Evolutionary conservation across 306 rosid genomes (phyloP).

Genomic region (Alnus glutinosa): DNA sequence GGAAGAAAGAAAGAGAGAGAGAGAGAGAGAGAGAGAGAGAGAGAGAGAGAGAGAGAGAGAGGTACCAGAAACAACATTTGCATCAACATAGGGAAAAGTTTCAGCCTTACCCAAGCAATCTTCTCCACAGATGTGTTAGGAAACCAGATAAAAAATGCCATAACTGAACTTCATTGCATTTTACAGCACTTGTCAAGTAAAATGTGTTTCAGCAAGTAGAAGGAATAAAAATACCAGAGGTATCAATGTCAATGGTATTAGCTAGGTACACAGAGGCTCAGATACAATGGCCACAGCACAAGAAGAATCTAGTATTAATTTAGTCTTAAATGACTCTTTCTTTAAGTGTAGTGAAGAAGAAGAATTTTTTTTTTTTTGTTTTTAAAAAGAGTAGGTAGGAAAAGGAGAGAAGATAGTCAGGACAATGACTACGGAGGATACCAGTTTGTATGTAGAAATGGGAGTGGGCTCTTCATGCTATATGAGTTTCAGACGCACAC

Average conservation of each 20-base stretch:
- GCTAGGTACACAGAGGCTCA: not conserved
- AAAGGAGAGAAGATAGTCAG: not conserved
- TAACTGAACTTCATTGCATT: not conserved
- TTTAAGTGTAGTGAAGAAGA: not conserved
- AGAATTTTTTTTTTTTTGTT: not conserved
- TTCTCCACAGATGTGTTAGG: not conserved
- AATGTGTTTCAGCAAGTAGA: not conserved
- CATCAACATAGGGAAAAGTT: not conserved
- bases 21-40: conserved; percentile 16
- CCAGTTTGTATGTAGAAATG: no score
- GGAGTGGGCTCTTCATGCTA: not conserved
- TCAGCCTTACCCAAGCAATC: not conserved
- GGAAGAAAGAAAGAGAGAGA: conserved; percentile 33
- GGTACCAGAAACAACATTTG: not conserved
- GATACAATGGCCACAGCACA: not conserved
- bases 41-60: conserved; percentile 15
- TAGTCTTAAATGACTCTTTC: not conserved
- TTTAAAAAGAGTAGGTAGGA: no score
- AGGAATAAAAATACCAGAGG: not conserved
- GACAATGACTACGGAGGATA: no score
- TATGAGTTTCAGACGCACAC: not conserved
- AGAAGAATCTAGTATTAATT: not conserved
- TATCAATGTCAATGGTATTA: not conserved
- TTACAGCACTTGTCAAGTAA: not conserved
- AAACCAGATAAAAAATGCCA: not conserved